Evolutionary conservation across 2,329 filamentous ascomycete genomes (phyloP).

Genomic region (Waltergamsia citrina): DNA sequence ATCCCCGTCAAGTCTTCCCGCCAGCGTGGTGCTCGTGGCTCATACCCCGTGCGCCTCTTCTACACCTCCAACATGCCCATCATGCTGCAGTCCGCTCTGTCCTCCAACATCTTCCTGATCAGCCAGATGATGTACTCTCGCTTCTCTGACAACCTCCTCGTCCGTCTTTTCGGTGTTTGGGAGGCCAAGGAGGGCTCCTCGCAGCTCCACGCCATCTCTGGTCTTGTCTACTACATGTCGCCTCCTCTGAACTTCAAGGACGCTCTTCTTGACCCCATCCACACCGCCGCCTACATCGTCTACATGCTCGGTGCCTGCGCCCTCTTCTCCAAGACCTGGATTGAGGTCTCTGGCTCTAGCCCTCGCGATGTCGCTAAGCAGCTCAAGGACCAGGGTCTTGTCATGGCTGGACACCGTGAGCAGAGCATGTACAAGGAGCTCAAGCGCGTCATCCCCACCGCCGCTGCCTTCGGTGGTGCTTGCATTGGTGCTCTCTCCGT

Average conservation of each 20-base stretch:
- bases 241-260: conserved; percentile 97
- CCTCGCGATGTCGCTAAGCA: conserved; percentile 98
- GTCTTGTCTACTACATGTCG: conserved; percentile 99
- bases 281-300: conserved; percentile 87
- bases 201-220: conserved; percentile 87
- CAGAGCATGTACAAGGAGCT: conserved; percentile 99
- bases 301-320: conserved; percentile 98
- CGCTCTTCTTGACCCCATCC: conserved; percentile 90
- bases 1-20: conserved; percentile 99
- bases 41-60: conserved; percentile 97
- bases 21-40: conserved; percentile 96
- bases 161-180: conserved; percentile 96
- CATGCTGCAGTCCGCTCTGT: conserved; percentile 98
- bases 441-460: conserved; percentile 97
- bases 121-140: conserved; percentile 99
- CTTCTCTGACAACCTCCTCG: conserved; percentile 97
- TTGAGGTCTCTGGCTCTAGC: conserved; percentile 96
- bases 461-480: conserved; percentile 94
- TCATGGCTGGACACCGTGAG: conserved; percentile 99
- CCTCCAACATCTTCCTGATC: conserved; percentile 98
- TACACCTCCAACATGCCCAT: conserved; percentile 99
- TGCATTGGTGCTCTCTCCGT: conserved; percentile 98
- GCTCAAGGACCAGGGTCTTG: conserved; percentile 97
- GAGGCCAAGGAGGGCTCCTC: conserved; percentile 93
- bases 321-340: conserved; percentile 99